phyloP scores from a whole-genome alignment of 441 rosid genomes.

The Corymbia citriodora region DNA sequence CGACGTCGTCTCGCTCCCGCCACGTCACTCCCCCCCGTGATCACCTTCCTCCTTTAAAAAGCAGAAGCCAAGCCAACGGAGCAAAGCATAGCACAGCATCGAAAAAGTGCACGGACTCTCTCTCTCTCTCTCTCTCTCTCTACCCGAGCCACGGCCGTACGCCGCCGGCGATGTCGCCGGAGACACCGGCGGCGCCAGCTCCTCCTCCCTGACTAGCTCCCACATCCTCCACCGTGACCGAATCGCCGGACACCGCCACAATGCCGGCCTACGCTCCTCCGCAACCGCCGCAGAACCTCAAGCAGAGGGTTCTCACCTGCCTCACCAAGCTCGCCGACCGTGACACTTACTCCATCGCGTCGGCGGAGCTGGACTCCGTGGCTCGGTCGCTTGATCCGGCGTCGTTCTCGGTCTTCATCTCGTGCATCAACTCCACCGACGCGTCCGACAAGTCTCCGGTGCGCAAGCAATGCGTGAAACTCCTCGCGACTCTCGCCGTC shows the following conservation, averaged over 20 bases:
- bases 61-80: neutral
- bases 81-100: neutral
- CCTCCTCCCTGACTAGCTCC: neutral
- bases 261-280: neutral
- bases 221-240: neutral
- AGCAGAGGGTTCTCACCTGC: conserved; percentile 43
- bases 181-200: neutral
- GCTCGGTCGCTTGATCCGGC: conserved; percentile 50
- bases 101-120: neutral
- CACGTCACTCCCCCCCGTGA: neutral
- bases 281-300: conserved; percentile 24
- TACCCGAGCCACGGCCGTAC: neutral
- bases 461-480: conserved; percentile 66
- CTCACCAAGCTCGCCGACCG: conserved; percentile 78
- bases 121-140: neutral
- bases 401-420: conserved; percentile 52
- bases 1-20: neutral
- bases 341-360: conserved; percentile 71
- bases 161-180: neutral
- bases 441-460: conserved; percentile 62
- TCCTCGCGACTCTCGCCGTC: conserved; percentile 48
- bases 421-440: conserved; percentile 71
- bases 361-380: conserved; percentile 62
- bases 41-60: neutral
- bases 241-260: neutral